Conservation (phyloP, 2,329 filamentous ascomycete species). For the Phialocephala subalpina region DNA sequence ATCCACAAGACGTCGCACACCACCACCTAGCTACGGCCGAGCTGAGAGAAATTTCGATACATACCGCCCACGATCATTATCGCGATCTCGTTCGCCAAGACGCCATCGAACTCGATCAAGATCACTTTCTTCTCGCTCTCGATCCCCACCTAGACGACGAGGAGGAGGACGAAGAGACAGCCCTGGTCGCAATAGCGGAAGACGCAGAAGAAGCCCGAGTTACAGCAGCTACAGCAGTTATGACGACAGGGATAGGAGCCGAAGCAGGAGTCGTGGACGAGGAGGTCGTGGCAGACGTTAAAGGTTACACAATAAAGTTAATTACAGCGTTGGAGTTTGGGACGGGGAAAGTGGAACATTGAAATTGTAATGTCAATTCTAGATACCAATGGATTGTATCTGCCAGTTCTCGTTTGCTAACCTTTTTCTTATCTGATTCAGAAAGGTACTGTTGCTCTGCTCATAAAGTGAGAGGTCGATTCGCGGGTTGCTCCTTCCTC, state of each 20-base stretch:
- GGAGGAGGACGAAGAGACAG: conserved; percentile 42
- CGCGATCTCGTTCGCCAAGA: conserved; percentile 51
- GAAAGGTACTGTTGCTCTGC: not conserved
- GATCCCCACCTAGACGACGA: conserved; percentile 41
- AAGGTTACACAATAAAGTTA: conserved; percentile 11
- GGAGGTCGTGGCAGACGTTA: conserved; percentile 39
- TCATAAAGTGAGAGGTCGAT: no score
- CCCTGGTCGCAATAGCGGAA: conserved; percentile 39
- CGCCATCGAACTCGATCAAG: conserved; percentile 48
- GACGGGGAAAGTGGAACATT: conserved; percentile 23
- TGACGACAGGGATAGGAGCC: conserved; percentile 53
- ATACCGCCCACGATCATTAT: conserved; percentile 47
- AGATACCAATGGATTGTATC: conserved; percentile 25
- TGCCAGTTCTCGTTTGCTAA: not conserved
- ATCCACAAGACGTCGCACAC: conserved; percentile 37
- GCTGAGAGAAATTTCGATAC: conserved; percentile 43
- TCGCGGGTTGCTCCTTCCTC: not conserved
- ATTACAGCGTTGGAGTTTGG: conserved; percentile 40
- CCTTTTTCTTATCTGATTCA: not conserved
- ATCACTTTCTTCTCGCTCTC: conserved; percentile 49
- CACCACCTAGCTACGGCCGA: conserved; percentile 37
- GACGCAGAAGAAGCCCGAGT: conserved; percentile 65
- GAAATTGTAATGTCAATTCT: conserved; percentile 17
- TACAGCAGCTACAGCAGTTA: conserved; percentile 69
- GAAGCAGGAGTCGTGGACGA: conserved; percentile 42